Evolutionary conservation across 1,284 basidiomycete genomes (phyloP).

Genomic region (Cryptococcus sp.): DNA sequence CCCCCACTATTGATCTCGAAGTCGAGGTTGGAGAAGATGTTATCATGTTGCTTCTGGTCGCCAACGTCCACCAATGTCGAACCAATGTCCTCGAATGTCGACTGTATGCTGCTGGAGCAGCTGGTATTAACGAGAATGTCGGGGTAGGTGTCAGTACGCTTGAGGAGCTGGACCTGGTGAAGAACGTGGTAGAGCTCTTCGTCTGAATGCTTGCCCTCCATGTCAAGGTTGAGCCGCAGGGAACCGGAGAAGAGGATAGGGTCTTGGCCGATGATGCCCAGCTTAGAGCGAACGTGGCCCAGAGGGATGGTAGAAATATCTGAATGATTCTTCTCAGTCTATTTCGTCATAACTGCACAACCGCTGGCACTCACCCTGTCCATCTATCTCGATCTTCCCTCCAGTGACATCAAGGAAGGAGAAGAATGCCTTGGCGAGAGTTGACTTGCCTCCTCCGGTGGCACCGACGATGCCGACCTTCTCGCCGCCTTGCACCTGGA

Average conservation of each 20-base stretch:
- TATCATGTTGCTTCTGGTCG: constrained; percentile 4
- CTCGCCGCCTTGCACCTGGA: constrained; percentile 49
- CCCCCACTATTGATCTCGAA: constrained; percentile 37
- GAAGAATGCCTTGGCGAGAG: constrained; percentile 44
- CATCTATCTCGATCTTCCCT: constrained; percentile 36
- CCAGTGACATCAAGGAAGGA: constrained; percentile 34
- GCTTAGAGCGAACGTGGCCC: constrained; percentile 26
- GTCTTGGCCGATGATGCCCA: constrained; percentile 44
- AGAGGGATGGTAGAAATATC: constrained; percentile 31
- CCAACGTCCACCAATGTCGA: not conserved
- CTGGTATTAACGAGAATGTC: constrained; percentile 2
- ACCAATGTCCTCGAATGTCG: too few species aligned
- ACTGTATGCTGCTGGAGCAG: not conserved
- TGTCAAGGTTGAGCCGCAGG: constrained; percentile 46
- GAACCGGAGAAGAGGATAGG: constrained; percentile 45
- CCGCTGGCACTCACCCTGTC: constrained; percentile 18
- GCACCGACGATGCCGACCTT: constrained; percentile 55
- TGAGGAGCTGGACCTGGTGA: constrained; percentile 40
- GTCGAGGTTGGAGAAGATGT: constrained; percentile 35
- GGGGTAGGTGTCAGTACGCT: constrained; percentile 3
- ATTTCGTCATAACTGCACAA: not conserved
- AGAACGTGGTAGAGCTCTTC: constrained; percentile 33
- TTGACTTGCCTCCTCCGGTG: constrained; percentile 48
- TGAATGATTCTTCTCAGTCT: not conserved
- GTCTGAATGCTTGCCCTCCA: constrained; percentile 34